Evolutionary conservation across 2,329 filamentous ascomycete genomes (phyloP).

Genomic region (Botrytis squamosa): DNA sequence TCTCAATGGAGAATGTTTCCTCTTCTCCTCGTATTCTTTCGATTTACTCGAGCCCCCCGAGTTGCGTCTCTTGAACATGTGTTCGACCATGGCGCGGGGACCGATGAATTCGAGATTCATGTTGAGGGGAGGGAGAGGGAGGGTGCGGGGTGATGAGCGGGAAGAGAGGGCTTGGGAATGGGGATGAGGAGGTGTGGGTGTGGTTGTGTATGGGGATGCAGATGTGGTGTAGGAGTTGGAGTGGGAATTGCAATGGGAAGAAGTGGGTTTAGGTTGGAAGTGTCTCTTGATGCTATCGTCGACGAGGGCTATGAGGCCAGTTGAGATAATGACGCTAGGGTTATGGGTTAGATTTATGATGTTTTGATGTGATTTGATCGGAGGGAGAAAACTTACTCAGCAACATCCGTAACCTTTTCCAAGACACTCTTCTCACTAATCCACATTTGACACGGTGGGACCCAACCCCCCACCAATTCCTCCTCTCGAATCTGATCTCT

Average conservation of each 20-base stretch:
- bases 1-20: conserved; percentile 27
- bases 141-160: conserved; percentile 29
- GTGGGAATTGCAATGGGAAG: conserved; percentile 53
- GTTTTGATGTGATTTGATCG: not conserved
- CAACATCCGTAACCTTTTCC: conserved; percentile 69
- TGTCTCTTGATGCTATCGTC: conserved; percentile 79
- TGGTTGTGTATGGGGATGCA: conserved; percentile 66
- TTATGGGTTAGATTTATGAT: not conserved
- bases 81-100: conserved; percentile 61
- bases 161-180: conserved; percentile 38
- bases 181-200: conserved; percentile 53
- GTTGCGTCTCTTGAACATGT: conserved; percentile 57
- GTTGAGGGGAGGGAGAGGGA: conserved; percentile 50
- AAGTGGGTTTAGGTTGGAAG: conserved; percentile 43
- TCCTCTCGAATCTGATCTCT: conserved; percentile 70
- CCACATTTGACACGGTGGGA: conserved; percentile 88
- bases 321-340: conserved; percentile 77
- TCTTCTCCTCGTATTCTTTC: conserved; percentile 19
- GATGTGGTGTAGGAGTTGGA: conserved; percentile 54
- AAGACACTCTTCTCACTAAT: conserved; percentile 75
- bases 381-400: conserved; percentile 66
- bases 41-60: conserved; percentile 32
- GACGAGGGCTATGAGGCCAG: conserved; percentile 83
- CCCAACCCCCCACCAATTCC: conserved; percentile 77
- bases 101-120: conserved; percentile 60